A percentile compares a stretch with the other conserved stretches of the same genome.
Conservation (phyloP, 352 stramenopile genomes). For the Phytophthora citricola region DNA sequence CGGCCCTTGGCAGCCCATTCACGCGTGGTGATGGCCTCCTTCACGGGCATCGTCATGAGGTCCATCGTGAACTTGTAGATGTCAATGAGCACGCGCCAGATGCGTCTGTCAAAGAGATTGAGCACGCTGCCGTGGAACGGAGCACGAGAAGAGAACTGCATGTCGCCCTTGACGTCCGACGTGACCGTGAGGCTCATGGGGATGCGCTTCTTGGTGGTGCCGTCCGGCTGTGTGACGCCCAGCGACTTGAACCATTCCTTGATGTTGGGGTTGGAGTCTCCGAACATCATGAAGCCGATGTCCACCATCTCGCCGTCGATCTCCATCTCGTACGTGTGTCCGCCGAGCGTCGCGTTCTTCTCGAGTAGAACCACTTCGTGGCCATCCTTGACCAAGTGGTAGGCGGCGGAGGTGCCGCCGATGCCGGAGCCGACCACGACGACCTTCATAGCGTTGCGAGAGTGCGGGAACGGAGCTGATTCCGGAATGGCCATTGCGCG, state of each 20-base stretch:
- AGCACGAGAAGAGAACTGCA: conserved; percentile 87
- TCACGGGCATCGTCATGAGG: conserved; percentile 86
- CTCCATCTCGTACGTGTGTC: conserved; percentile 89
- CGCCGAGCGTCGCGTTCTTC: conserved; percentile 81
- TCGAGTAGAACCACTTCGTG: conserved; percentile 86
- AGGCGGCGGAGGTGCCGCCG: conserved; percentile 82
- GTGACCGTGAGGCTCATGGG: conserved; percentile 89
- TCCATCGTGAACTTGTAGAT: conserved; percentile 91
- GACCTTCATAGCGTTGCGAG: conserved; percentile 68
- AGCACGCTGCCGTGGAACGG: conserved; percentile 70
- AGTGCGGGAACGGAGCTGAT: conserved; percentile 4
- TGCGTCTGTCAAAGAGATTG: conserved; percentile 77
- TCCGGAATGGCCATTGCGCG: conserved; percentile 29
- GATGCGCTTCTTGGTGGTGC: conserved; percentile 88
- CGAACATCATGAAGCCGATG: conserved; percentile 92
- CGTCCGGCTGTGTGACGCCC: conserved; percentile 83
- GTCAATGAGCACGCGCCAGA: conserved; percentile 87
- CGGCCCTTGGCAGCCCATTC: conserved; percentile 72
- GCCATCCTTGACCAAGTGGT: conserved; percentile 84
- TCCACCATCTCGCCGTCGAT: conserved; percentile 87
- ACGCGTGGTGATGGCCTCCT: conserved; percentile 73
- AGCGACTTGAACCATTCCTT: conserved; percentile 91
- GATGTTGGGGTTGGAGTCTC: conserved; percentile 91
- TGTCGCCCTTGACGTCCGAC: conserved; percentile 78
- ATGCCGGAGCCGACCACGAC: conserved; percentile 87